Evolutionary conservation across 164 flowering plant species (phyloP).

Genomic region (Tetracentron sinense): DNA sequence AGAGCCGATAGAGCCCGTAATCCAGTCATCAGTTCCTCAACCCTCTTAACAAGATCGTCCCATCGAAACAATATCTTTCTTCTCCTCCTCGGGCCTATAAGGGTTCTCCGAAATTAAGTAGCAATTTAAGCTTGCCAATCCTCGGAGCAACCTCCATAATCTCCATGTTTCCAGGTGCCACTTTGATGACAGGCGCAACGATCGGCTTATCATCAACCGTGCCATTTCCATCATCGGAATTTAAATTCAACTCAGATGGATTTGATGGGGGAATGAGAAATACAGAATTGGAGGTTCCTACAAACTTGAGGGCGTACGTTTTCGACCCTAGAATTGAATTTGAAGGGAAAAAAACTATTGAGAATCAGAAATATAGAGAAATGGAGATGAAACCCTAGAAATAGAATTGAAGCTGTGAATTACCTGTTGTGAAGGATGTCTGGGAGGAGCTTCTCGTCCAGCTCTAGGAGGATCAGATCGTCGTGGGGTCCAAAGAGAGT

Average conservation of each 20-base stretch:
- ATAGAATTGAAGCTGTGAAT: too few relatives aligned
- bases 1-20: conserved; percentile 62
- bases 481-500: too few relatives aligned
- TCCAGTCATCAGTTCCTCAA: conserved; percentile 64
- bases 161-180: conserved; percentile 74
- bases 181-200: conserved; percentile 54
- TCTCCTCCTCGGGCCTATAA: conserved; percentile 43
- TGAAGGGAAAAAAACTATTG: too few relatives aligned
- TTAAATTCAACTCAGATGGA: conserved; percentile 9
- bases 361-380: too few relatives aligned
- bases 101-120: conserved; percentile 55
- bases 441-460: too few relatives aligned
- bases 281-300: conserved; percentile 80
- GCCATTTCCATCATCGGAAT: conserved; percentile 4
- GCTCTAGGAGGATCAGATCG: too few relatives aligned
- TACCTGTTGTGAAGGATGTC: too few relatives aligned
- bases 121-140: conserved; percentile 60
- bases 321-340: too few relatives aligned
- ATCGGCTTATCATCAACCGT: conserved; percentile 11
- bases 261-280: conserved; percentile 66
- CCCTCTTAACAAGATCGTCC: conserved; percentile 58
- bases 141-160: conserved; percentile 77
- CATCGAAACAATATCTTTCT: conserved; percentile 66
- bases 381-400: too few relatives aligned
- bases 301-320: conserved; percentile 82